These are phyloP conservation scores for Xylariales sp. DNA, from an alignment of 2,329 filamentous ascomycete species.

Conservation along the genomic window DNA sequence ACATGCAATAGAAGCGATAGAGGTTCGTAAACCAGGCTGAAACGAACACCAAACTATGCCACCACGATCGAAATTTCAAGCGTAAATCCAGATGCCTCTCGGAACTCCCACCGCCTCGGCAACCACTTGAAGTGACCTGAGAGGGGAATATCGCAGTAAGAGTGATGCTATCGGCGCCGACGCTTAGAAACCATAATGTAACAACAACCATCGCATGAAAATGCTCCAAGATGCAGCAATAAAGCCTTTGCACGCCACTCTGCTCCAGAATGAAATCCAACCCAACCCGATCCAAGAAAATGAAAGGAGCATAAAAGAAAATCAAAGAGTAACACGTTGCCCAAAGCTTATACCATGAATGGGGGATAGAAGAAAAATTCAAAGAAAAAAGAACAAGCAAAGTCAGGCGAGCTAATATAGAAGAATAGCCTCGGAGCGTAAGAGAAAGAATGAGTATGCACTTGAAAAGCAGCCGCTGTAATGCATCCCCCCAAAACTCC, in stretches of 20 bases:
- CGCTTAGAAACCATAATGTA: conserved; percentile 24
- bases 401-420: too few species aligned
- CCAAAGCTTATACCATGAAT: background rate
- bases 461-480: conserved; percentile 7
- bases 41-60: too few species aligned
- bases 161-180: conserved; percentile 21
- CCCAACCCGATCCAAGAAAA: too few species aligned
- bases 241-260: conserved; percentile 9
- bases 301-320: background rate
- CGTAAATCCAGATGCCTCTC: conserved; percentile 20
- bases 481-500: conserved; percentile 8
- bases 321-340: background rate
- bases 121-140: conserved; percentile 18
- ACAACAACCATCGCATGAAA: conserved; percentile 18
- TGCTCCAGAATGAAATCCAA: too few species aligned
- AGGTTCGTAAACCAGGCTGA: conserved; percentile 22
- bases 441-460: background rate
- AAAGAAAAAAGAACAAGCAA: background rate
- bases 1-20: conserved; percentile 20
- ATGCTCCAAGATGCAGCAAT: conserved; percentile 23
- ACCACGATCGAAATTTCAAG: conserved; percentile 18
- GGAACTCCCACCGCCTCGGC: conserved; percentile 20
- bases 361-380: background rate
- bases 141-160: conserved; percentile 18
- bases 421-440: too few species aligned